Evolutionary conservation across 331 rosid genomes (phyloP), one percentile per base, ranked within the genome.

Genomic region (Malus hybrid): DNA sequence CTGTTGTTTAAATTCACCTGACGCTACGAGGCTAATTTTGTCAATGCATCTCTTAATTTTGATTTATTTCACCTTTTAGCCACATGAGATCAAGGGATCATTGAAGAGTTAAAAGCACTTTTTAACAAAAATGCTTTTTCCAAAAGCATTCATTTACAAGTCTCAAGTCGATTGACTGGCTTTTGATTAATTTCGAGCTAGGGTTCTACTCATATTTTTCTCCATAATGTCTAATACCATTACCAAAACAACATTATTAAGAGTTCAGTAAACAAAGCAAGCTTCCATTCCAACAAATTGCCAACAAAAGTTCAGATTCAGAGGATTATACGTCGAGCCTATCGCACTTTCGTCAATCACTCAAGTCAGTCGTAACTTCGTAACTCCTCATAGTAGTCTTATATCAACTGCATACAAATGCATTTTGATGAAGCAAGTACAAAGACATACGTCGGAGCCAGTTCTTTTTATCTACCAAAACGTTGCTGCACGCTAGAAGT

Each of bases 41-140:
- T 50, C 73, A 28, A 7, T 44, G 16, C 60, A 10, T 39, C 13
- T 7, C 31, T 7, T 27, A 29, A 31, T 18, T 70, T 12, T 13
- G 32, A 14, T 62, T 24, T 2, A 14, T 13, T 62, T 62, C 3
- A 28, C 19, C 36, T 12, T 27, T 22, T 27, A 3, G 34, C 0
- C 33, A 6, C 34, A 28, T 62, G 67, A 6, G 67, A 62, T 14
- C 57, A 52, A 52, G 57, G 57, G 56, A 3, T 16, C 20, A 16
- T 50, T 44, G 55, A 50, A 14, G 6, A 42, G 48, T 42, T 39
- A 39, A 16, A 16, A 3, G 57, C 57, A 54, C 59, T 54, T 6
- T 0, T 0, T 0, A 18, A 54, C 59, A 54, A 54, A 6, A 6
- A 1, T 6, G 0, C 10, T 54, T 1, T 18, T 52, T 54, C 57